These are phyloP conservation scores for Sugiyamaella floridensis DNA, from an alignment of 805 yeast genomes.

Conservation along the genomic window DNA sequence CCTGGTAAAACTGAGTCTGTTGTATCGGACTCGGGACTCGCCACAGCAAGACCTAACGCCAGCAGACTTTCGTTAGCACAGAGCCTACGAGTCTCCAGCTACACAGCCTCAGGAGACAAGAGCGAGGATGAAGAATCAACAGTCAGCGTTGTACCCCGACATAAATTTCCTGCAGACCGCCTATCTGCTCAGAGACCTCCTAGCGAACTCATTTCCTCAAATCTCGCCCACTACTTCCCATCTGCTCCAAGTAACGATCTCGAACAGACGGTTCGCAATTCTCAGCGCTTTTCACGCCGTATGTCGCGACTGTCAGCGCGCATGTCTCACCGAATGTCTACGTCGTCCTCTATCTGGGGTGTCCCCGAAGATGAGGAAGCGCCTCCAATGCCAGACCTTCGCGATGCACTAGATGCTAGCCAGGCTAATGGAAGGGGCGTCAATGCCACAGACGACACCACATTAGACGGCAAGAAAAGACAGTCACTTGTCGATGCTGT, in stretches of 20 bases:
- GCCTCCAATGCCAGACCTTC: constrained; percentile 18
- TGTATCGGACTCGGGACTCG: background rate
- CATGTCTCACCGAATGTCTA: constrained; percentile 26
- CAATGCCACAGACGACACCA: background rate
- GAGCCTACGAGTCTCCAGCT: background rate
- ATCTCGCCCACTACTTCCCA: constrained; percentile 88
- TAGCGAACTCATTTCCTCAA: constrained; percentile 81
- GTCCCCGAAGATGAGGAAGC: constrained; percentile 20
- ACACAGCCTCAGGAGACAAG: background rate
- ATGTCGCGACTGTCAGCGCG: constrained; percentile 38
- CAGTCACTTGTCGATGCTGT: background rate
- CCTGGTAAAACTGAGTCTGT: background rate
- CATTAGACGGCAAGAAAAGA: background rate
- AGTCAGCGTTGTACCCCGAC: constrained; percentile 6
- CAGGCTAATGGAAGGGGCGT: background rate
- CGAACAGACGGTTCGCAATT: constrained; percentile 73
- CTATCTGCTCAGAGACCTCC: constrained; percentile 80
- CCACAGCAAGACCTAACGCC: background rate
- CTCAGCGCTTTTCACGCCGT: constrained; percentile 71
- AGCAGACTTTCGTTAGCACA: background rate
- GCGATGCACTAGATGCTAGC: constrained; percentile 3
- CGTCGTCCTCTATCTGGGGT: constrained; percentile 23
- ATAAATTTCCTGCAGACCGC: constrained; percentile 2
- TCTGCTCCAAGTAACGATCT: constrained; percentile 64
- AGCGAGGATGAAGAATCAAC: background rate